These are phyloP conservation scores for Colletotrichum brevisporum DNA, from an alignment of 2,329 filamentous ascomycete genomes.

Conservation along the genomic window DNA sequence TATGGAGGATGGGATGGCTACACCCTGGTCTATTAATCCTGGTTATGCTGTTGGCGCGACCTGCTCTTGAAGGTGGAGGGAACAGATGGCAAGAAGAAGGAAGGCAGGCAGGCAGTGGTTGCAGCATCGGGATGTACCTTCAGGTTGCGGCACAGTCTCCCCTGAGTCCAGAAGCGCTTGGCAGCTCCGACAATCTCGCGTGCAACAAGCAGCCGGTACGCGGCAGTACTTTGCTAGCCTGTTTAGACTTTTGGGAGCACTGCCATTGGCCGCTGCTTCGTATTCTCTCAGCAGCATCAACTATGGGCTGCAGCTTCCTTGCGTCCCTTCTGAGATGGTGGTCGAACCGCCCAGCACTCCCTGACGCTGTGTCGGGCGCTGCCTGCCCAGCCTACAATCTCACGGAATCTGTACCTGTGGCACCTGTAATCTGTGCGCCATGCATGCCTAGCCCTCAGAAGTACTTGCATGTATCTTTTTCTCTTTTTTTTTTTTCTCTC, in stretches of 20 bases:
- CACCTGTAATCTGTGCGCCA: constrained; percentile 13
- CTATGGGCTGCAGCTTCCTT: constrained; percentile 25
- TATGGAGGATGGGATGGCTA: background rate
- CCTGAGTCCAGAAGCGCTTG: constrained; percentile 40
- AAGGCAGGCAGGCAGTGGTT: background rate
- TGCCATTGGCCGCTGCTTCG: constrained; percentile 28
- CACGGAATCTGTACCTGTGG: constrained; percentile 1
- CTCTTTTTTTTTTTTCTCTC: background rate
- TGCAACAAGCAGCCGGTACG: constrained; percentile 19
- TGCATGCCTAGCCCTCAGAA: constrained; percentile 6
- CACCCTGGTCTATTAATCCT: background rate
- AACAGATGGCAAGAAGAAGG: background rate
- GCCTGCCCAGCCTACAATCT: constrained; percentile 1
- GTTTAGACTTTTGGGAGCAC: constrained; percentile 25
- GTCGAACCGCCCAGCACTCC: background rate
- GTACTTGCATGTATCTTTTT: constrained; percentile 32
- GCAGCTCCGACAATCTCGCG: constrained; percentile 37
- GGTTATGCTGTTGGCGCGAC: background rate
- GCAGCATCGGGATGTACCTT: constrained; percentile 8
- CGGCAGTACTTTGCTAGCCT: constrained; percentile 9
- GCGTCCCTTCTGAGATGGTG: constrained; percentile 14
- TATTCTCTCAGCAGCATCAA: constrained; percentile 14
- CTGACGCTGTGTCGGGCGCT: background rate
- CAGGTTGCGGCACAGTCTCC: constrained; percentile 34
- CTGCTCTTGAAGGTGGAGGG: background rate